phyloP scores from a whole-genome alignment of 305 asterid genomes.

The Rubia peregrina region DNA sequence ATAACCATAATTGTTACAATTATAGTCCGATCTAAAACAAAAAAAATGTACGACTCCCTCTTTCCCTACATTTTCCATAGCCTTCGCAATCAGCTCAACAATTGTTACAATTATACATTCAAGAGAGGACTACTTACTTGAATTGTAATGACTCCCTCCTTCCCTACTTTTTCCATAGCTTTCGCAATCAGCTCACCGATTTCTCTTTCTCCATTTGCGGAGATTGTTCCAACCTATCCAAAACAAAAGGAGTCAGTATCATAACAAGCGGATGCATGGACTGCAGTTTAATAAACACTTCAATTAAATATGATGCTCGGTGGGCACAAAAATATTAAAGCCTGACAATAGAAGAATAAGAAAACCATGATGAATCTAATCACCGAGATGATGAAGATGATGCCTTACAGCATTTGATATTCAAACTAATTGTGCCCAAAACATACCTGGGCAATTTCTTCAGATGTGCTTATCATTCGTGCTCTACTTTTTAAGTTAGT shows the following conservation, averaged over 20 bases:
- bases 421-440: not conserved
- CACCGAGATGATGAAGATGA: too few species aligned
- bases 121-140: constrained; percentile 44
- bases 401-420: too few species aligned
- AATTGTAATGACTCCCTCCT: constrained; percentile 93
- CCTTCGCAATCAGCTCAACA: constrained; percentile 46
- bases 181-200: constrained; percentile 93
- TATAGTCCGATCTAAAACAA: too few species aligned
- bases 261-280: not conserved
- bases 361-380: too few species aligned
- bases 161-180: constrained; percentile 98
- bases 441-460: constrained; percentile 68
- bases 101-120: constrained; percentile 30
- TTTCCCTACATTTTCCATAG: constrained; percentile 48
- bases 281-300: not conserved
- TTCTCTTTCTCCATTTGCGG: constrained; percentile 90
- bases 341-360: not conserved
- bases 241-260: not conserved
- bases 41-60: constrained; percentile 21
- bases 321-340: not conserved
- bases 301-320: too few species aligned
- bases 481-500: constrained; percentile 60
- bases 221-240: constrained; percentile 79
- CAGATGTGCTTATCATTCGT: constrained; percentile 64
- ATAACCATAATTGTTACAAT: too few species aligned